Conservation (phyloP, 208 protist genomes). For the Leishmania major region DNA sequence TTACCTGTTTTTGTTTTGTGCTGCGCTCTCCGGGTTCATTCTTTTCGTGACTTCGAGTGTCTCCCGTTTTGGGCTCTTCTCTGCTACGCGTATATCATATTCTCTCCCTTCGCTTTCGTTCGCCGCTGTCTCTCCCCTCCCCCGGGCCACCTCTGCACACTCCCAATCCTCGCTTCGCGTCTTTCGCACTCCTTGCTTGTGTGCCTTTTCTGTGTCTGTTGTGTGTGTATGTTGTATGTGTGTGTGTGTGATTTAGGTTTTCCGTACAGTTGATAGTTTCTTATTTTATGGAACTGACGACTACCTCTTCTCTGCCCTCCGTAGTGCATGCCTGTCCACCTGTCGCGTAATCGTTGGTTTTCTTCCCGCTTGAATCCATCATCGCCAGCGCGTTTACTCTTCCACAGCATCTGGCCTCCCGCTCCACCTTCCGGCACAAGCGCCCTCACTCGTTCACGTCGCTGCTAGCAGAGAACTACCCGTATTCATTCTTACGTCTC, state of each 20-base stretch:
- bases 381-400: neutral
- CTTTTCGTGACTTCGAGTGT: neutral
- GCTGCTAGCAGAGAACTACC: neutral
- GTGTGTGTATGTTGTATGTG: neutral
- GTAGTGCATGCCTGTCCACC: neutral
- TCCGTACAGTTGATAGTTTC: neutral
- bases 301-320: neutral
- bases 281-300: neutral
- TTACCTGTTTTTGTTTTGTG: neutral
- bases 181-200: neutral
- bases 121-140: neutral
- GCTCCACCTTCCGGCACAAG: neutral
- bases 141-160: neutral
- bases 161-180: neutral
- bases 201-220: neutral
- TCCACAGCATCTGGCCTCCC: neutral
- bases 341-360: neutral
- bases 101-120: neutral
- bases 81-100: neutral
- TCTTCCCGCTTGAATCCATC: neutral
- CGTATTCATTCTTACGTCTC: neutral
- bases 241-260: neutral
- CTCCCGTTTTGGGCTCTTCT: neutral
- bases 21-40: neutral
- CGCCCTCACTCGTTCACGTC: neutral